Percentiles rank a stretch among this genome's conserved stretches.
phyloP scores from a whole-genome alignment of 257 asterid species.

The Scutellaria galericulata region DNA sequence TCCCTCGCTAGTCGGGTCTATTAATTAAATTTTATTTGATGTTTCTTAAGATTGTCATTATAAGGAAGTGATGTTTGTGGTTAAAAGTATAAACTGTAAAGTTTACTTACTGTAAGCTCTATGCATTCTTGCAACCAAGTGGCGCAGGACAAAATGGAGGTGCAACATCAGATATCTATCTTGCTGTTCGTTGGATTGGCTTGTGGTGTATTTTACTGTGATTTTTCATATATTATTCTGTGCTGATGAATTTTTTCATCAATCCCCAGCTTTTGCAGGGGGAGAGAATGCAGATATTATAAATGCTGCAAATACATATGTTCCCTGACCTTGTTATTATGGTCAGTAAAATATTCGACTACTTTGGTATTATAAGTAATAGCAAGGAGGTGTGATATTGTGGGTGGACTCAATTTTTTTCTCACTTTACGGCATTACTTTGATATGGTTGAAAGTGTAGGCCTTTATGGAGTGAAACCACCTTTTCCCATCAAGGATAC shows the following conservation, averaged over 20 bases:
- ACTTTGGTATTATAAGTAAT: conserved; percentile 7
- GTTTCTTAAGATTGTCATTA: not conserved
- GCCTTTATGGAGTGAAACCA: conserved; percentile 1
- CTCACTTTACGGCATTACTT: not conserved
- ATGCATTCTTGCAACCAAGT: conserved; percentile 35
- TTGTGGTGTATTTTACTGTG: conserved; percentile 39
- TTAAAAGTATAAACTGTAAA: not conserved
- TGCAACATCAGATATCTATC: conserved; percentile 84
- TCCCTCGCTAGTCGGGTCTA: conserved; percentile 77
- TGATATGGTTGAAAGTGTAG: not conserved
- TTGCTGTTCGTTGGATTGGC: conserved; percentile 73
- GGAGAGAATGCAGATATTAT: conserved; percentile 67
- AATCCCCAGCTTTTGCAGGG: conserved; percentile 70
- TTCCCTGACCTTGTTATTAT: conserved; percentile 34
- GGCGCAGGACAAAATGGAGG: conserved; percentile 66
- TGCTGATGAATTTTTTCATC: conserved; percentile 29
- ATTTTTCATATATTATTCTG: conserved; percentile 14
- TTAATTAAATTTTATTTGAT: conserved; percentile 39
- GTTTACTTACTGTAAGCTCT: conserved; percentile 16
- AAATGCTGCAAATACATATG: conserved; percentile 76
- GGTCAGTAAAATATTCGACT: conserved; percentile 11
- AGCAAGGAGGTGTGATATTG: not conserved
- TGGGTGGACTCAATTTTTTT: conserved; percentile 4
- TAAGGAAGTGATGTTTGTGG: not conserved
- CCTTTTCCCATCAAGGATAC: not conserved